A percentile compares a stretch with the other conserved stretches of the same genome.
phyloP scores from a whole-genome alignment of 2,329 filamentous ascomycete genomes.

The Trichoderma semiorbis region DNA sequence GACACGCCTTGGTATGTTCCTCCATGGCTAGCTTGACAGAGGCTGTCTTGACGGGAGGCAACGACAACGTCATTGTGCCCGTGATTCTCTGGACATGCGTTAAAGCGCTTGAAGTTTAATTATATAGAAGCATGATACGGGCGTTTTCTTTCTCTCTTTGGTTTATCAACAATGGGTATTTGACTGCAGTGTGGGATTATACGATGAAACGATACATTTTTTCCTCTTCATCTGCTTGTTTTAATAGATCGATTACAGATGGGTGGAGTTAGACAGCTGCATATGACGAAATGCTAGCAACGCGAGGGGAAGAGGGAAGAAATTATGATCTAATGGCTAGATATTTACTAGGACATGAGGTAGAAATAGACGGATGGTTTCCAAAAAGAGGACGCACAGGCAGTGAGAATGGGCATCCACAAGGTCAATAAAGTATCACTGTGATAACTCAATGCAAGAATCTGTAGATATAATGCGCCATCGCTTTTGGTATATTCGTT shows the following conservation, averaged over 20 bases:
- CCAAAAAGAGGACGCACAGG: background rate
- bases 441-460: background rate
- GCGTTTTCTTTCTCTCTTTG: constrained; percentile 17
- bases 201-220: background rate
- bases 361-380: background rate
- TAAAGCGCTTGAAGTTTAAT: constrained; percentile 64
- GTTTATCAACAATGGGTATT: background rate
- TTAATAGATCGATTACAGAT: background rate
- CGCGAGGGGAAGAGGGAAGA: background rate
- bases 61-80: constrained; percentile 97
- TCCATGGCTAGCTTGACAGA: constrained; percentile 85
- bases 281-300: background rate
- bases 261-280: background rate
- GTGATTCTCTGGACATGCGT: constrained; percentile 91
- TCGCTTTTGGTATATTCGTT: background rate
- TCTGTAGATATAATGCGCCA: background rate
- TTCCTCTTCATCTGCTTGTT: background rate
- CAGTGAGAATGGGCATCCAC: background rate
- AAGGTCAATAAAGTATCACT: background rate
- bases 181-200: background rate
- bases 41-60: constrained; percentile 91
- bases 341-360: background rate
- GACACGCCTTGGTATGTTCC: constrained; percentile 71
- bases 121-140: constrained; percentile 17
- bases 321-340: background rate